Evolutionary conservation across 1,139 yeast genomes (phyloP), one percentile per base, ranked within the genome.

Genomic region (Debaryomyces sp.): DNA sequence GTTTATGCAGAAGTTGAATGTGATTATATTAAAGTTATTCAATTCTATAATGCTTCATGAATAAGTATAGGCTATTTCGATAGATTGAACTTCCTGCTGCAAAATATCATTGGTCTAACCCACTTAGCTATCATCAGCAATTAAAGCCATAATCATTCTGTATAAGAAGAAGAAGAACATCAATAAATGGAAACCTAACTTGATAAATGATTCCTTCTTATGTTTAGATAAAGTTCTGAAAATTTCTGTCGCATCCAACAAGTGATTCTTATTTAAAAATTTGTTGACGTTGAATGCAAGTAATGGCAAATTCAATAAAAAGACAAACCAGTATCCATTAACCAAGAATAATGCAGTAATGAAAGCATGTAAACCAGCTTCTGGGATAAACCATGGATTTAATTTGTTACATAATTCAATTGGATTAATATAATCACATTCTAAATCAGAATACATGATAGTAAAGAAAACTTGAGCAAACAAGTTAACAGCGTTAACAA

Each of bases 171-270:
- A 91, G 86, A 94, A 94, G 82, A 94, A 94, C 86, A 92, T 79
- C 63, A 91, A 74, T 61, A 94, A 78, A 68, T 91, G 95, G 83
- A 89, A 89, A 10, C 96, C 97, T 62, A 94, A 81, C 71, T 94
- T 94, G 68, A 88, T 71, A 66, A 92, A 92, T 49, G 92, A 81
- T 73, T 91, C 98, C 70, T 86, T 88, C 82, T 95, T 94, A 75
- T 94, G 96, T 64, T 87, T 89, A 58, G 90, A 83, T 64, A 95
- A 80, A 44, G 98, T 92, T 76, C 98, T 85, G 75, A 94, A 94
- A 63, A 94, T 95, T 73, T 94, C 99, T 43, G 99, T 94, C 51
- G 99, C 99, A 71, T 94, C 99, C 68, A 95, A 82, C 55, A 90
- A 75, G 68, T 94, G 94, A 68, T 87, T 87, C 70, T 89, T 89